phyloP scores from a whole-genome alignment of 2,329 filamentous ascomycete genomes.

The Akanthomyces muscarius region DNA sequence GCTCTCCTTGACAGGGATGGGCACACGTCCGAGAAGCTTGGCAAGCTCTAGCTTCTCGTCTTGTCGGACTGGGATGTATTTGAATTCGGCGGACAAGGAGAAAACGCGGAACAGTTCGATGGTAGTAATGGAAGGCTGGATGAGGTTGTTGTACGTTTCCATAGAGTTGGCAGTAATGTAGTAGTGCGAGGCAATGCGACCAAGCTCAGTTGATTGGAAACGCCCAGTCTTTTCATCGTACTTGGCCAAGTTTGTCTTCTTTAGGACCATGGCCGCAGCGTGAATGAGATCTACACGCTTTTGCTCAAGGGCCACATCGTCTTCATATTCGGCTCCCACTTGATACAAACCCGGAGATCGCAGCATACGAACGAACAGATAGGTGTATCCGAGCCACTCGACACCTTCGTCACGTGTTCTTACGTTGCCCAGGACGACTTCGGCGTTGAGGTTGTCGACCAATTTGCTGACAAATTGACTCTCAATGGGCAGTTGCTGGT shows the following conservation, averaged over 20 bases:
- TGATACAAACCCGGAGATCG: constrained; percentile 92
- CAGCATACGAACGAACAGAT: constrained; percentile 96
- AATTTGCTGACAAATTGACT: constrained; percentile 91
- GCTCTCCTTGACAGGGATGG: constrained; percentile 94
- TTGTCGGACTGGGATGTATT: constrained; percentile 95
- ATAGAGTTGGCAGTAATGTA: constrained; percentile 97
- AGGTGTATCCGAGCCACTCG: constrained; percentile 98
- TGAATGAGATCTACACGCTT: constrained; percentile 97
- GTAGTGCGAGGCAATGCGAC: constrained; percentile 94
- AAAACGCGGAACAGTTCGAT: constrained; percentile 98
- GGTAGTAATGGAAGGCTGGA: constrained; percentile 86
- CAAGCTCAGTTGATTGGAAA: constrained; percentile 87
- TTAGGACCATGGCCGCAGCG: constrained; percentile 81
- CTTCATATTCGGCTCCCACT: constrained; percentile 91
- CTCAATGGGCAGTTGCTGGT: constrained; percentile 96
- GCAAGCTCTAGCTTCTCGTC: constrained; percentile 96
- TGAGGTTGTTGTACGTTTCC: constrained; percentile 93
- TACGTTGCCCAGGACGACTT: constrained; percentile 91
- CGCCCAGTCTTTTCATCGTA: constrained; percentile 93
- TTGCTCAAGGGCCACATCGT: constrained; percentile 87
- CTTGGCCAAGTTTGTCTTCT: constrained; percentile 84
- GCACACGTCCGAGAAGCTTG: constrained; percentile 83
- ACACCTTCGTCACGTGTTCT: constrained; percentile 90
- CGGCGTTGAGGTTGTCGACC: constrained; percentile 93
- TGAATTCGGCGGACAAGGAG: constrained; percentile 94